Evolutionary conservation across 805 yeast species (phyloP), one percentile per base, ranked within the genome.

Genomic region (Saccharomyces kudriavzevii): DNA sequence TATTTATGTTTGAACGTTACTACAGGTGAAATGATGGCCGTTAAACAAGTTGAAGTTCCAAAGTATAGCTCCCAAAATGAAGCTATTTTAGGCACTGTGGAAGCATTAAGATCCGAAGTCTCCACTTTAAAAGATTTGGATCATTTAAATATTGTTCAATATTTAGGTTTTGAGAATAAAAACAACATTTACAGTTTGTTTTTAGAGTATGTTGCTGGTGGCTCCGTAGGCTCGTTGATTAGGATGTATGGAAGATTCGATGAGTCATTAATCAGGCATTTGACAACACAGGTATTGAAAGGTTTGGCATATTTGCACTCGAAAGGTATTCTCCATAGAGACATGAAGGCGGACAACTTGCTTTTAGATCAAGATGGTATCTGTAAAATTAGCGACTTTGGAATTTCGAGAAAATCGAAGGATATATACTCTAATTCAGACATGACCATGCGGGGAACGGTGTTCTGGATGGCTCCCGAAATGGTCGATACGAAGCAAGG

Each of bases 401-500:
- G 99, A 48, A 94, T 94, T 51, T 90, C 97, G 45, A 91, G 89
- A 67, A 82, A 83, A 63, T 82, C 89, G 11, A 79, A 83, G 47
- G 91, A 94, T 66, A 88, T 92, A 25, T 92, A 94, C 67, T 84
- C 87, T 29, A 90, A 94, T 68, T 89, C 96, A 3, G 97, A 89
- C 52, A 88, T 91, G 96, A 91, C 97, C 11, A 89, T 89, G 96
- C 96, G 95, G 70, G 99, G 99, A 25, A 91, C 99, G 0, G 89
- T 95, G 1, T 94, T 91, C 69, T 94, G 99, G 99, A 94, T 94
- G 99, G 99, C 99, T 0, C 99, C 99, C 0, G 99, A 94, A 66
- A 96, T 95, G 58, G 90, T 94, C 50, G 92, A 90, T 66, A 89
- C 89, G 54, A 84, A 84, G 58, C 94, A 86, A 66, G 99, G 99